These are phyloP conservation scores for Paramecium octaurelia DNA, from an alignment of 73 alveolate genomes.

Conservation along the genomic window DNA sequence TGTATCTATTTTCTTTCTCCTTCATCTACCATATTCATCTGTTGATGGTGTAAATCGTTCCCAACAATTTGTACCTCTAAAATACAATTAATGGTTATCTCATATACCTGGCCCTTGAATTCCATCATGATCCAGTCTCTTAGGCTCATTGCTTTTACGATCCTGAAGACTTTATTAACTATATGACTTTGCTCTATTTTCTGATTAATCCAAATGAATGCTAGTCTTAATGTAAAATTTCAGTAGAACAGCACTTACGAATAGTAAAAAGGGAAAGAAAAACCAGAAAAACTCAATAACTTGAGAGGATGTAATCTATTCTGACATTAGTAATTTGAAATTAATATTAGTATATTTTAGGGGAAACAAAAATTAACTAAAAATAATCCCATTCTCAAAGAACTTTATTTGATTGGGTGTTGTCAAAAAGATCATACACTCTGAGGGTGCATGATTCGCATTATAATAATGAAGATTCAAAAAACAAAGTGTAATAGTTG, in stretches of 20 bases:
- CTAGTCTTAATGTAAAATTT: background rate
- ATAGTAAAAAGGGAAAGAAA: background rate
- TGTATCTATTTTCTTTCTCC: background rate
- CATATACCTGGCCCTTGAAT: background rate
- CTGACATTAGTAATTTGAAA: background rate
- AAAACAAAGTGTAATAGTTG: background rate
- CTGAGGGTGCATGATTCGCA: too few relatives aligned
- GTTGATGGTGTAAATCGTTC: background rate
- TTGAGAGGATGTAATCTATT: background rate
- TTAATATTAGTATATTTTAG: background rate
- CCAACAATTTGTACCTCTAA: background rate
- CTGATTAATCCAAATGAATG: background rate
- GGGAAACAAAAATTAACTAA: background rate
- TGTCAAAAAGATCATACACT: too few relatives aligned
- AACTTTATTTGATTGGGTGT: background rate
- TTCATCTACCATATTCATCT: background rate
- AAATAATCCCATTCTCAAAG: background rate
- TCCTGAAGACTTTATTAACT: background rate
- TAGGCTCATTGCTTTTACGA: background rate
- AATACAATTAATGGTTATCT: background rate
- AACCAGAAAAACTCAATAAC: constrained; percentile 21
- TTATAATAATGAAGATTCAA: background rate
- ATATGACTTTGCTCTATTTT: background rate
- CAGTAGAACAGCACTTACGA: background rate
- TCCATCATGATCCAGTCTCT: background rate